A percentile compares a stretch with the other conserved stretches of the same genome.
phyloP scores from a whole-genome alignment of 2,329 filamentous ascomycete species.

The Exutisphaerella laricina region DNA sequence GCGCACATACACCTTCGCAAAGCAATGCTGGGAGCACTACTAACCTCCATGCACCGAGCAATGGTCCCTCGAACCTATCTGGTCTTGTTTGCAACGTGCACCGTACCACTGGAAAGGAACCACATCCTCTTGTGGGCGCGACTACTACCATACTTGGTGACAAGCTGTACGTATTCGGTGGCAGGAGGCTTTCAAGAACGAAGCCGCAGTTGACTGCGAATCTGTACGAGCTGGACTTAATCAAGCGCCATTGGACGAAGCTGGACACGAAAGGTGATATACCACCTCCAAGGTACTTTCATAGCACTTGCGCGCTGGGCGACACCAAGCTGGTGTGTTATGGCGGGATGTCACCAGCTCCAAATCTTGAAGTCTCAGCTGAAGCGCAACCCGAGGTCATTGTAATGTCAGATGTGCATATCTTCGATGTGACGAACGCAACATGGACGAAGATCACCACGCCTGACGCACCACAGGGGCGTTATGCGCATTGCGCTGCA shows the following conservation, averaged over 20 bases:
- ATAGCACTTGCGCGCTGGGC: slow-evolving; percentile 88
- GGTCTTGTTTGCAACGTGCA: slow-evolving; percentile 65
- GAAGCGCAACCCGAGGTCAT: slow-evolving; percentile 60
- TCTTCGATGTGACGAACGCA: slow-evolving; percentile 78
- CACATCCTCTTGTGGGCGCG: slow-evolving; percentile 84
- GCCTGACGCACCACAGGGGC: slow-evolving; percentile 78
- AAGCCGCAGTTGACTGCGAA: slow-evolving; percentile 82
- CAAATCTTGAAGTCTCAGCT: slow-evolving; percentile 58
- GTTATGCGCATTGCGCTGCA: slow-evolving; percentile 94
- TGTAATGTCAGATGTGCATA: slow-evolving; percentile 97
- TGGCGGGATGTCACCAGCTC: slow-evolving; percentile 84
- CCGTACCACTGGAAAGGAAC: slow-evolving; percentile 84
- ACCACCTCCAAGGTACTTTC: slow-evolving; percentile 89
- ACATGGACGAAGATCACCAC: slow-evolving; percentile 75
- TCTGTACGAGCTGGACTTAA: slow-evolving; percentile 87
- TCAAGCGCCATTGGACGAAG: slow-evolving; percentile 88
- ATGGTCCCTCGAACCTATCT: slow-evolving; percentile 56
- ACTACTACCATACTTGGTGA: slow-evolving; percentile 94
- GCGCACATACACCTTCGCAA: slow-evolving; percentile 30
- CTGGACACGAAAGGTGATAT: slow-evolving; percentile 77
- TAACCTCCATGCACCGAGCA: slow-evolving; percentile 35
- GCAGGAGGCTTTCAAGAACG: slow-evolving; percentile 76
- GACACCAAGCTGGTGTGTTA: slow-evolving; percentile 98
- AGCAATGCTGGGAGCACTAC: slow-evolving; percentile 11
- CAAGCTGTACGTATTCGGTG: slow-evolving; percentile 95